Evolutionary conservation across 768 basidiomycete species (phyloP).

Genomic region (Xerocomus brunneocitrinus): DNA sequence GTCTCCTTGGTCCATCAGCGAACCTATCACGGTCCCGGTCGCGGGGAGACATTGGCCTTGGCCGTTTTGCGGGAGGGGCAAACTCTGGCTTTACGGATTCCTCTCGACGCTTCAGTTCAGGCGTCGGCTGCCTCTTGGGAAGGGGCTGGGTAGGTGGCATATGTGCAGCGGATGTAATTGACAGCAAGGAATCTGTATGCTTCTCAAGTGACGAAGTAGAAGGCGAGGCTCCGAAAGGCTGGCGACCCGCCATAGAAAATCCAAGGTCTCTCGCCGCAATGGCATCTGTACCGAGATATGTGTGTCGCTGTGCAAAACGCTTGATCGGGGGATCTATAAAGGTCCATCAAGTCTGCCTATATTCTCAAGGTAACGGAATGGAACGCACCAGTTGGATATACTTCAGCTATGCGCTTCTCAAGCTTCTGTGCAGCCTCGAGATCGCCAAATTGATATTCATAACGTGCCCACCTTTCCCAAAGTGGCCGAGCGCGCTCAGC

Average conservation of each 20-base stretch:
- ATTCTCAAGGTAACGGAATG: background rate
- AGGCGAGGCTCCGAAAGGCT: conserved; percentile 17
- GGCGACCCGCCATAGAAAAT: conserved; percentile 48
- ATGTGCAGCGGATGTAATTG: conserved; percentile 28
- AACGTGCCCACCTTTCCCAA: conserved; percentile 95
- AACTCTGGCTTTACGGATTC: conserved; percentile 37
- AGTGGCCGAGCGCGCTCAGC: conserved; percentile 76
- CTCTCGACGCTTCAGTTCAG: conserved; percentile 39
- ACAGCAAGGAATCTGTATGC: conserved; percentile 35
- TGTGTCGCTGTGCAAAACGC: conserved; percentile 81
- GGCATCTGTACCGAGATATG: conserved; percentile 71
- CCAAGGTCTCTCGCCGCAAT: conserved; percentile 89
- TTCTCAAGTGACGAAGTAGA: conserved; percentile 27
- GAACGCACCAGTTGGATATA: conserved; percentile 73
- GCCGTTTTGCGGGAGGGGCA: conserved; percentile 40
- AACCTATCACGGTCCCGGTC: conserved; percentile 48
- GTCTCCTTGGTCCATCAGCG: conserved; percentile 34
- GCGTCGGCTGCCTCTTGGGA: conserved; percentile 30
- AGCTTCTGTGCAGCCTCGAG: conserved; percentile 83
- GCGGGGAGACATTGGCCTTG: conserved; percentile 45
- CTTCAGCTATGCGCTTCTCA: conserved; percentile 83
- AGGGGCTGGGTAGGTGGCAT: conserved; percentile 21
- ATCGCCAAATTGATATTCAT: conserved; percentile 95
- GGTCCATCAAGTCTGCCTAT: background rate
- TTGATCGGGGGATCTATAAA: conserved; percentile 83